These are phyloP conservation scores for Handroanthus guayacan DNA, from an alignment of 257 asterid species.

Conservation along the genomic window DNA sequence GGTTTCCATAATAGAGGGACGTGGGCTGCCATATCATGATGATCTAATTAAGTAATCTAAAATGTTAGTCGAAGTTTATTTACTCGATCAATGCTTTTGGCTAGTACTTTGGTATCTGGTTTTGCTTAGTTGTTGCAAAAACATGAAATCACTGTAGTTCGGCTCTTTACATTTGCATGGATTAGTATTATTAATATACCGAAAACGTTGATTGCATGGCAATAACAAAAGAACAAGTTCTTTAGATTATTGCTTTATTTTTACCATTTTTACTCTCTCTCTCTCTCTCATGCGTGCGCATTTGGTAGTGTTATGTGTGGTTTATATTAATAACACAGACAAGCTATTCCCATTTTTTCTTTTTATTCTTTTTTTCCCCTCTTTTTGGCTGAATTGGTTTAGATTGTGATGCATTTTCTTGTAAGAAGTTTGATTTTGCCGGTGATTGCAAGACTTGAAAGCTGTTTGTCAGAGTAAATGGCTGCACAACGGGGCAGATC, in stretches of 20 bases:
- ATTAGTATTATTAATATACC: neutral
- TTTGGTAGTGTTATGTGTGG: neutral
- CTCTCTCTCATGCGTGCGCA: too few relatives aligned
- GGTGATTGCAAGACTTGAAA: neutral
- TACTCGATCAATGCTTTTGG: neutral
- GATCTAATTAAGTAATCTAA: neutral
- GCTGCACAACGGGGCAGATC: neutral
- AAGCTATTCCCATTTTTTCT: neutral
- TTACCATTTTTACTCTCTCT: neutral
- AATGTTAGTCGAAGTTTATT: neutral
- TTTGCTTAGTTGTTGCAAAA: neutral
- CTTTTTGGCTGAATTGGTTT: neutral
- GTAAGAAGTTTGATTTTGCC: conserved; percentile 1
- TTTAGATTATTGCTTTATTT: neutral
- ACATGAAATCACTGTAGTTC: neutral
- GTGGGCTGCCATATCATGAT: neutral
- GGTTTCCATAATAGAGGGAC: neutral
- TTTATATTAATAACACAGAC: neutral
- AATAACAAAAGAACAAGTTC: neutral
- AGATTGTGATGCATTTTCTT: conserved; percentile 17
- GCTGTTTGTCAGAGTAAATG: conserved; percentile 18
- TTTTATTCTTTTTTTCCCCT: neutral
- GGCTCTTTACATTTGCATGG: neutral
- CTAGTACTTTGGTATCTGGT: neutral
- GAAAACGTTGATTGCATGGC: too few relatives aligned